Conservation (phyloP, 2,329 filamentous ascomycete genomes). For the Oidium heveae region DNA sequence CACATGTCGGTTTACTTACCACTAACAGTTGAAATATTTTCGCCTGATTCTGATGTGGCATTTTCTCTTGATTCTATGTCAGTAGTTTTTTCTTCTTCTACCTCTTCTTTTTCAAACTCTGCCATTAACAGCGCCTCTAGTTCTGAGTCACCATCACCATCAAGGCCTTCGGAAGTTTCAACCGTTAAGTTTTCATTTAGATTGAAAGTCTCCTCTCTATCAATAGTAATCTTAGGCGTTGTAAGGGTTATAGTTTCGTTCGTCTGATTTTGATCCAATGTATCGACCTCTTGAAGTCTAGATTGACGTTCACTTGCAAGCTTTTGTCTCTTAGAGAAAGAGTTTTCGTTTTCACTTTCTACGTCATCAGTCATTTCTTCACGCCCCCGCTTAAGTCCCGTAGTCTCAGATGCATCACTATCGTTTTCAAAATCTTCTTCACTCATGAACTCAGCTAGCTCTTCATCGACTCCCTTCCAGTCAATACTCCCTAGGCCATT, state of each 20-base stretch:
- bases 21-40: too few species aligned
- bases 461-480: conserved; percentile 40
- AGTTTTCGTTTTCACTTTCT: conserved; percentile 23
- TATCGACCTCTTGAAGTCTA: conserved; percentile 21
- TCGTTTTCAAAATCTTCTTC: conserved; percentile 22
- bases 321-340: conserved; percentile 25
- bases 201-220: conserved; percentile 19
- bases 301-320: conserved; percentile 22
- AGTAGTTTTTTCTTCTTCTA: conserved; percentile 12
- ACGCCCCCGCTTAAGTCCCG: conserved; percentile 12
- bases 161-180: not conserved
- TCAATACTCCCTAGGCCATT: conserved; percentile 32
- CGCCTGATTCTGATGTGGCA: too few species aligned
- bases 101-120: conserved; percentile 16
- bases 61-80: too few species aligned
- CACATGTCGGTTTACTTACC: too few species aligned
- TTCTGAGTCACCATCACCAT: conserved; percentile 19
- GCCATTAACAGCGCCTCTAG: conserved; percentile 28
- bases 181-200: not conserved
- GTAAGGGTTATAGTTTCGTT: conserved; percentile 15
- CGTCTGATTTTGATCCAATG: conserved; percentile 14
- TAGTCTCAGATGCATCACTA: conserved; percentile 4
- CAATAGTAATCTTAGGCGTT: conserved; percentile 16
- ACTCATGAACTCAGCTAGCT: conserved; percentile 50
- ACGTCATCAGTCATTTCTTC: conserved; percentile 17